Percentiles rank a stretch among this genome's conserved stretches.
These are phyloP conservation scores for Scutellaria barbata DNA, from an alignment of 257 asterid species.

Conservation along the genomic window DNA sequence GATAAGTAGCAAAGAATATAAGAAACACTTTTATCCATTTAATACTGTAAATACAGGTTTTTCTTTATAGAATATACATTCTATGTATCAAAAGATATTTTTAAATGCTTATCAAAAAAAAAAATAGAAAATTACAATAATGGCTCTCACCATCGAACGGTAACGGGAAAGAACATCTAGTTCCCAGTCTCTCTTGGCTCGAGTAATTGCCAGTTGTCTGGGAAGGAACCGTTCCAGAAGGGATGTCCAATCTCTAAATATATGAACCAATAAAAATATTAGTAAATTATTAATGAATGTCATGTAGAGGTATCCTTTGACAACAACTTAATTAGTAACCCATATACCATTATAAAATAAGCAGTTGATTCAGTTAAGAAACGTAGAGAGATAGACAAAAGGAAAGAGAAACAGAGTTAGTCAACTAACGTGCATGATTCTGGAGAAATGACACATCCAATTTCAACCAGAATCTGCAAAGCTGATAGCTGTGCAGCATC, in stretches of 20 bases:
- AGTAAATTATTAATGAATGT: constrained; percentile 21
- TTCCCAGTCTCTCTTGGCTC: constrained; percentile 98
- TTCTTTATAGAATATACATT: constrained; percentile 5
- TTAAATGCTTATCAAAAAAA: background rate
- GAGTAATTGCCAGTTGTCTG: constrained; percentile 86
- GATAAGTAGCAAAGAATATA: constrained; percentile 8
- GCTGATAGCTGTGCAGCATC: constrained; percentile 99
- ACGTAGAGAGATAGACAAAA: constrained; percentile 1
- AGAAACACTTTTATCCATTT: background rate
- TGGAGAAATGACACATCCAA: constrained; percentile 77
- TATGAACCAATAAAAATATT: constrained; percentile 24
- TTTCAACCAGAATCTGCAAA: constrained; percentile 91
- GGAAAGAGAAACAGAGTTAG: constrained; percentile 27
- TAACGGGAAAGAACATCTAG: constrained; percentile 86
- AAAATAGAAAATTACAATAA: constrained; percentile 10
- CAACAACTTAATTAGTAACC: constrained; percentile 23
- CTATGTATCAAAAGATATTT: constrained; percentile 17
- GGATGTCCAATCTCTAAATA: constrained; percentile 87
- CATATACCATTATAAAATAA: constrained; percentile 17
- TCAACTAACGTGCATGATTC: constrained; percentile 91
- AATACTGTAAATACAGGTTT: background rate
- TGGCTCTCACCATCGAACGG: constrained; percentile 73
- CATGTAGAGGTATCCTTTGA: constrained; percentile 20
- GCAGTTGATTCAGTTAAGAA: constrained; percentile 25
- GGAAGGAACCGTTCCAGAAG: constrained; percentile 92